Evolutionary conservation across 208 protist genomes (phyloP).

Genomic region (Acanthamoeba sp.): DNA sequence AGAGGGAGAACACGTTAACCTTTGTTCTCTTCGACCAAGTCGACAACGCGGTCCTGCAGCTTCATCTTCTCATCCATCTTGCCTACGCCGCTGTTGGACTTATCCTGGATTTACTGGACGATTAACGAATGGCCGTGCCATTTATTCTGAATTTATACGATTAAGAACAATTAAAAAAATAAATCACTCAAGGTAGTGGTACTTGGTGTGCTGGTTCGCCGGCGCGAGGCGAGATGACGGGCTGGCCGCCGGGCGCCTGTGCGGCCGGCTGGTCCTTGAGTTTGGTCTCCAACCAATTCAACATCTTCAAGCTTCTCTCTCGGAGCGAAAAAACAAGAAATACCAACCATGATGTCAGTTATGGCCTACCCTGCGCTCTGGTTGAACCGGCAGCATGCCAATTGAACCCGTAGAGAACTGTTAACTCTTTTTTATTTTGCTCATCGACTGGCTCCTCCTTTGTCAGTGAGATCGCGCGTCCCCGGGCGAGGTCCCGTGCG

Average conservation of each 20-base stretch:
- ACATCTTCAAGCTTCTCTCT: not conserved
- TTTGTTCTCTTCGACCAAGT: slow-evolving; percentile 19
- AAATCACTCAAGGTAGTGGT: no score
- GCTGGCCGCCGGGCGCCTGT: not conserved
- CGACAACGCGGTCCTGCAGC: not conserved
- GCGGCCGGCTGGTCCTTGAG: not conserved
- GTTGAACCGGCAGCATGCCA: no score
- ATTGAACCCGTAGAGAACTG: no score
- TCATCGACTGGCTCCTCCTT: no score
- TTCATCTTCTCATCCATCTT: slow-evolving; percentile 32
- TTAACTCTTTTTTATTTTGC: no score
- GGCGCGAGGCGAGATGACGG: not conserved
- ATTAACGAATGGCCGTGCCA: no score
- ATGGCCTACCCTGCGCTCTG: no score
- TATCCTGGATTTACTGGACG: not conserved
- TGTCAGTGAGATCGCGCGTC: not conserved
- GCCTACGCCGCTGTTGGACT: not conserved
- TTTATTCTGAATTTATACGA: no score
- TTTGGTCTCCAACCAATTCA: slow-evolving; percentile 22
- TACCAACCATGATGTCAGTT: no score
- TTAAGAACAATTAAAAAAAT: no score
- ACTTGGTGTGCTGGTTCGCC: not conserved
- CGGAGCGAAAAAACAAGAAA: not conserved
- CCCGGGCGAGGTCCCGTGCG: not conserved
- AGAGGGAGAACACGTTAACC: not conserved